Percentiles rank a stretch among this genome's conserved stretches.
Evolutionary conservation across 2,329 filamentous ascomycete species (phyloP).

Genomic region (Penicillium concentricum): DNA sequence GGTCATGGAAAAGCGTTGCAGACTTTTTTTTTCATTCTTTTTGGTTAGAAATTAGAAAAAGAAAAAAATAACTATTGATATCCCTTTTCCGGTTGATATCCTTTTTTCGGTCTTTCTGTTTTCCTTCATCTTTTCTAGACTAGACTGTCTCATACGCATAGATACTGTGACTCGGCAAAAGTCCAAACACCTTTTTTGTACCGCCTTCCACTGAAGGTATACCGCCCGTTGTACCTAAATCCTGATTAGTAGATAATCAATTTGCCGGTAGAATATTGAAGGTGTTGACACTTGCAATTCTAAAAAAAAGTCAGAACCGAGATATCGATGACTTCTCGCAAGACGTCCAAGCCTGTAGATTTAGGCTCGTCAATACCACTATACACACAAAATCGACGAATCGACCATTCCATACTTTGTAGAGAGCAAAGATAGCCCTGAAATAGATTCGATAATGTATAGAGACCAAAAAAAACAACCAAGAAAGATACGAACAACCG

Average conservation of each 20-base stretch:
- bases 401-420: no score
- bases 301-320: no score
- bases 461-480: slow-evolving; percentile 12
- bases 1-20: slow-evolving; percentile 10
- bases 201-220: no score
- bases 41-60: neutral
- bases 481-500: slow-evolving; percentile 6
- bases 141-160: neutral
- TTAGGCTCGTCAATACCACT: neutral
- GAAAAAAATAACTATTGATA: neutral
- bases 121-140: neutral
- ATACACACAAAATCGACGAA: neutral
- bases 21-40: neutral
- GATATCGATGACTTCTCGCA: no score
- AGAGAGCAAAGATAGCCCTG: neutral
- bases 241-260: no score
- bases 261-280: no score
- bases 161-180: no score
- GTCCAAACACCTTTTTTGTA: no score
- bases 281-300: no score
- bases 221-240: no score
- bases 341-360: neutral
- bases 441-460: slow-evolving; percentile 8
- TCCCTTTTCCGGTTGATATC: neutral
- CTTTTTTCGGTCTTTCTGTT: neutral